Evolutionary conservation across 352 stramenopile genomes (phyloP).

Genomic region (Phytophthora megakarya): DNA sequence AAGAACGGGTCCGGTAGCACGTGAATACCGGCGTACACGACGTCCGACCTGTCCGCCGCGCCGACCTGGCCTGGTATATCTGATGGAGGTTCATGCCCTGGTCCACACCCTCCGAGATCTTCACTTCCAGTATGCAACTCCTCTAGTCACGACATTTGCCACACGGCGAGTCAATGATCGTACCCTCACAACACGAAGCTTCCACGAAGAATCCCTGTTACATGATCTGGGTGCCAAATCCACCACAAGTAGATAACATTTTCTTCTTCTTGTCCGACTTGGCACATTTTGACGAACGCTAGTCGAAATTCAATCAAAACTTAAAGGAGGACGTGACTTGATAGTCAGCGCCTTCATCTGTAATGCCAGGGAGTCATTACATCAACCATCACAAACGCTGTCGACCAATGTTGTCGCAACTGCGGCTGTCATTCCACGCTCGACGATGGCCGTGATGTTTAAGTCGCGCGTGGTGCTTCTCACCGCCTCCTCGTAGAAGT

Average conservation of each 20-base stretch:
- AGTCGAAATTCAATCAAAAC: too few species aligned
- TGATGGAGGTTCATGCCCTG: slow-evolving; percentile 96
- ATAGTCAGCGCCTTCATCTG: too few species aligned
- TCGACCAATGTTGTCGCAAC: too few species aligned
- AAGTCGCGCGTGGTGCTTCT: slow-evolving; percentile 92
- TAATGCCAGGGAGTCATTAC: too few species aligned
- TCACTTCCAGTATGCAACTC: slow-evolving; percentile 93
- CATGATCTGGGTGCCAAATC: slow-evolving; percentile 85
- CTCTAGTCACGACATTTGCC: slow-evolving; percentile 77
- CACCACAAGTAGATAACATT: slow-evolving; percentile 81
- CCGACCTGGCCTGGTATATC: slow-evolving; percentile 80
- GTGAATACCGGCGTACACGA: slow-evolving; percentile 94
- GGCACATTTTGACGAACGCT: too few species aligned
- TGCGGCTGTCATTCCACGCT: slow-evolving; percentile 81
- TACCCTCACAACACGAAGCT: slow-evolving; percentile 76
- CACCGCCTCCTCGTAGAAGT: slow-evolving; percentile 98
- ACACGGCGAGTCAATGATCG: slow-evolving; percentile 87
- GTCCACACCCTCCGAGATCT: slow-evolving; percentile 95
- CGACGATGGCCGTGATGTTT: slow-evolving; percentile 76
- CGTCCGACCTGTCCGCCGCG: slow-evolving; percentile 91
- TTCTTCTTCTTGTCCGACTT: slow-evolving; percentile 85
- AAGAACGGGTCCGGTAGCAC: slow-evolving; percentile 96
- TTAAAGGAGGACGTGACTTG: too few species aligned
- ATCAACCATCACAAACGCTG: too few species aligned
- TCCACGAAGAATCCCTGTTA: slow-evolving; percentile 92